Base-by-base conservation (phyloP, 2,329 filamentous ascomycete species). In the Pseudocercospora fuligena region DNA sequence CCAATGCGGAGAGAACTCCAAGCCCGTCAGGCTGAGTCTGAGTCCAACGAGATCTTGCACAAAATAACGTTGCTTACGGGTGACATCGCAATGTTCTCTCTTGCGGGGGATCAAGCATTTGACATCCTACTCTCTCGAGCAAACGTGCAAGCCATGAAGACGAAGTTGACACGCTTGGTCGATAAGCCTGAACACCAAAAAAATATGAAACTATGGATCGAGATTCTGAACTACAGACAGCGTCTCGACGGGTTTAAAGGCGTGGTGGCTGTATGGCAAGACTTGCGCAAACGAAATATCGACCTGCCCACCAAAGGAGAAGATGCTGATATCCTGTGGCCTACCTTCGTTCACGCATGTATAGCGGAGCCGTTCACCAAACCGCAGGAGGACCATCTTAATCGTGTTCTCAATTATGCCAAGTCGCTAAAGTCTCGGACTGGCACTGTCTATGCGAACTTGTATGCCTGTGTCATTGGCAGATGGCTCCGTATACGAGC, bases 391-490 rank as follows among this genome's bases (percentile, higher is more conserved):
- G 25, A 47, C 19, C 25, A 63, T 12, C 62, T 66, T n/a, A 27
- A 21, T 4, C 53, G 63, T n/a, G 49, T 66, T 14, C 25, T 66
- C 46, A 40, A 63, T 23, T 66, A 66, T 40, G 49, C 60, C 2
- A 49, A 51, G 25, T 47, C 63, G 11, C 47, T 57, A 12, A 66
- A 57, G 5, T 51, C 59, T 19, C 59, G 58, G 12, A 62, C 51
- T 12, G 31, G 40, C 14, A 56, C 23, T 14, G 36, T 21, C 73
- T 80, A 79, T 14, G 80, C 70, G 8, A 68, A 64, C 5, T 73
- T 88, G 0, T 86, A 87, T 72, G 70, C 73, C 16, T 72, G 74
- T 11, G 73, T 86, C 67, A 77, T 88, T 60, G 76, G 78, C 36
- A 73, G 82, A 47, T 72, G 77, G 25, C 69, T 85, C 5, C 70